Conservation (phyloP, 2,329 filamentous ascomycete genomes). For the Diaporthe citrichinensis region DNA sequence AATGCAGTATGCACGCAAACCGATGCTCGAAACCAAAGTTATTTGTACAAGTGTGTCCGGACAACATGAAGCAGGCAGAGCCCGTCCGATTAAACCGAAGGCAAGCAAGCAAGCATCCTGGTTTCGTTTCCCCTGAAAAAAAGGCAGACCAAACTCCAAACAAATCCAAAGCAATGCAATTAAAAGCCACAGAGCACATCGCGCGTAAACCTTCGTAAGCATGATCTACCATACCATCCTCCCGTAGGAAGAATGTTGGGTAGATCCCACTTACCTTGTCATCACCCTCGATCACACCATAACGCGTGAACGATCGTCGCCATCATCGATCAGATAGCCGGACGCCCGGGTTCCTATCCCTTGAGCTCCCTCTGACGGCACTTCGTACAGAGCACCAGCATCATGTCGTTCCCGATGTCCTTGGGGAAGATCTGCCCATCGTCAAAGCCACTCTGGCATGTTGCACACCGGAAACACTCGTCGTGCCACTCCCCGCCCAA, state of each 20-base stretch:
- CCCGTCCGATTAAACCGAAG: constrained; percentile 16
- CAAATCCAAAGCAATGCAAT: constrained; percentile 38
- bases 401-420: constrained; percentile 61
- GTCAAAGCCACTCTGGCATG: constrained; percentile 71
- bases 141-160: constrained; percentile 39
- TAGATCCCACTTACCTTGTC: constrained; percentile 30
- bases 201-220: constrained; percentile 35
- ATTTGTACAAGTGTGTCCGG: constrained; percentile 36
- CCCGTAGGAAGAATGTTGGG: neutral
- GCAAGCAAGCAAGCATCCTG: constrained; percentile 26
- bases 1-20: constrained; percentile 23
- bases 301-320: neutral
- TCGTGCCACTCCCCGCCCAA: constrained; percentile 95
- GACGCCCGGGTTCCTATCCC: constrained; percentile 45
- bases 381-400: constrained; percentile 71
- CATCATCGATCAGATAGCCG: neutral
- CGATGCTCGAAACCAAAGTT: constrained; percentile 25
- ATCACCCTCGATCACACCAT: constrained; percentile 9
- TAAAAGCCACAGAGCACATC: constrained; percentile 32
- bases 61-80: constrained; percentile 24
- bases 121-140: constrained; percentile 2
- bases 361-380: constrained; percentile 75
- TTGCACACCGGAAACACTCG: constrained; percentile 86
- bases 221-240: constrained; percentile 21
- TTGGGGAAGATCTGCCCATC: constrained; percentile 77